Percentiles rank a stretch among this genome's conserved stretches.
Evolutionary conservation across 2,329 filamentous ascomycete genomes (phyloP).

Genomic region (Fusarium equiseti): DNA sequence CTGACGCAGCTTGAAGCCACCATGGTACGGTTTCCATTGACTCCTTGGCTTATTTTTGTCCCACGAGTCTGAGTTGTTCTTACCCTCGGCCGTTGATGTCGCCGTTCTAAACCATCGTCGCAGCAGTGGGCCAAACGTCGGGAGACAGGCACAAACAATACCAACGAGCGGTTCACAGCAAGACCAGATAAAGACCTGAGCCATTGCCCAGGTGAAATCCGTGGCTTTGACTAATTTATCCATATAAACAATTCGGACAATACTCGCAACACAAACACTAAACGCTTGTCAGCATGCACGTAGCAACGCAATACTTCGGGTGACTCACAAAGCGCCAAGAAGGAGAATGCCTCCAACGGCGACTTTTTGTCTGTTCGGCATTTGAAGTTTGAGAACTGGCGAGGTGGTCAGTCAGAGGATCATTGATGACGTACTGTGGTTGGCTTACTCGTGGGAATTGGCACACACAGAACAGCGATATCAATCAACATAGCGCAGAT

Average conservation of each 20-base stretch:
- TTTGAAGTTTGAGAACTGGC: neutral
- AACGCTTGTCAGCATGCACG: neutral
- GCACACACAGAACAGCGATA: neutral
- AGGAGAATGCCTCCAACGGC: conserved; percentile 1
- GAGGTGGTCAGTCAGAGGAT: neutral
- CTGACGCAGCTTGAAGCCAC: neutral
- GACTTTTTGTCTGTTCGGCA: neutral
- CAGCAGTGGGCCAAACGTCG: neutral
- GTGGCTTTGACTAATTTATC: neutral
- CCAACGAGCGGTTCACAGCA: neutral
- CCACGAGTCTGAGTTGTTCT: neutral
- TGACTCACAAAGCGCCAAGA: conserved; percentile 1
- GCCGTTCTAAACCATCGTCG: conserved; percentile 1
- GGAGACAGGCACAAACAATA: neutral
- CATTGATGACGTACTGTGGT: rapidly evolving
- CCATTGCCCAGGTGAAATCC: conserved; percentile 8
- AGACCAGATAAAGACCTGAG: conserved; percentile 6
- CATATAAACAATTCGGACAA: conserved; percentile 7
- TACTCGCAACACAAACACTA: conserved; percentile 6
- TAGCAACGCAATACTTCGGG: rapidly evolving
- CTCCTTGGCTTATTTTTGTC: conserved; percentile 1
- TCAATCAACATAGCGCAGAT: conserved; percentile 15
- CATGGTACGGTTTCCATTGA: conserved; percentile 4
- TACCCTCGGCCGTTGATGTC: neutral
- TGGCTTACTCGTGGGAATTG: neutral